These are phyloP conservation scores for Sparassis latifolia DNA, from an alignment of 1,284 basidiomycete genomes.

Conservation along the genomic window DNA sequence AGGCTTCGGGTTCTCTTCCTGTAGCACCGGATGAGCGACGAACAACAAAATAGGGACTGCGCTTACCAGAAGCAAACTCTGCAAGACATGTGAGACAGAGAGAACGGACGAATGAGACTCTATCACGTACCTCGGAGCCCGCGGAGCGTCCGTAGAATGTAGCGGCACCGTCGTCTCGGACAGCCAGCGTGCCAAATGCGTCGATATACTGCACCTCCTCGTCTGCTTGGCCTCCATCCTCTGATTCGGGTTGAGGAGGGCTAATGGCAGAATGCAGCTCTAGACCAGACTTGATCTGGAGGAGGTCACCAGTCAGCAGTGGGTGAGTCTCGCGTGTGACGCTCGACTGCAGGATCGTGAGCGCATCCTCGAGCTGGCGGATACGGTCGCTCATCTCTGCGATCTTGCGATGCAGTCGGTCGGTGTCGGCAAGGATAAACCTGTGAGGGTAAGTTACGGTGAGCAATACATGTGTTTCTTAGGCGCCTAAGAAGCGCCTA, in stretches of 20 bases:
- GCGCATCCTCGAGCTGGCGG: slow-evolving; percentile 65
- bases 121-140: slow-evolving; percentile 38
- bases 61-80: slow-evolving; percentile 29
- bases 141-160: slow-evolving; percentile 65
- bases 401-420: slow-evolving; percentile 67
- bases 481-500: too few species aligned
- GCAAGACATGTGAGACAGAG: background rate
- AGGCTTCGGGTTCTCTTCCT: slow-evolving; percentile 15
- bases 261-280: slow-evolving; percentile 23
- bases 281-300: slow-evolving; percentile 50
- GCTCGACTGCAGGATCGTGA: slow-evolving; percentile 41
- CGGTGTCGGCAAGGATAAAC: slow-evolving; percentile 72
- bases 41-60: background rate
- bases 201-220: slow-evolving; percentile 20
- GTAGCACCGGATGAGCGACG: background rate
- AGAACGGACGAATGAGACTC: background rate
- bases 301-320: slow-evolving; percentile 48
- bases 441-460: slow-evolving; percentile 25
- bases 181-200: slow-evolving; percentile 53
- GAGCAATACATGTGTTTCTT: background rate
- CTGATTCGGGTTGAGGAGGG: background rate
- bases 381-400: slow-evolving; percentile 69
- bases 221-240: background rate
- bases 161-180: slow-evolving; percentile 52
- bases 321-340: slow-evolving; percentile 48